A percentile compares a stretch with the other conserved stretches of the same genome.
These are phyloP conservation scores for Talaromyces thailandensis DNA, from an alignment of 495 filamentous ascomycete genomes.

Conservation along the genomic window DNA sequence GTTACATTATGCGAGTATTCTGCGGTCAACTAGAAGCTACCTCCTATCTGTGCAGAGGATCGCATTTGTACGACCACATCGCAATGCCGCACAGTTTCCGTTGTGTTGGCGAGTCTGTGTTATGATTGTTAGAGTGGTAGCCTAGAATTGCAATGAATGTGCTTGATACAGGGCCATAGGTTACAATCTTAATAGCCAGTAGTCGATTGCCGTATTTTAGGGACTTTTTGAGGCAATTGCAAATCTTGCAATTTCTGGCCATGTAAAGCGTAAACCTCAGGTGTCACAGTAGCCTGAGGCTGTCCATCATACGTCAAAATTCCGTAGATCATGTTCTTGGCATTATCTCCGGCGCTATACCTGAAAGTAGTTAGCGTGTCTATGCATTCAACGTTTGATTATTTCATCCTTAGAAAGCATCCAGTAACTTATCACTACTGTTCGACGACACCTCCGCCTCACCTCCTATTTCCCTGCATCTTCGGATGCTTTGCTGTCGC, in stretches of 20 bases:
- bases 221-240: neutral
- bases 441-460: neutral
- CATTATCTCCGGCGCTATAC: neutral
- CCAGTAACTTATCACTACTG: neutral
- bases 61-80: neutral
- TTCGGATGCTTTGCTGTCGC: neutral
- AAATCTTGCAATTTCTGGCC: neutral
- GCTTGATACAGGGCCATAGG: neutral
- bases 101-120: neutral
- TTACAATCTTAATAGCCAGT: neutral
- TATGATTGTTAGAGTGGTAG: neutral
- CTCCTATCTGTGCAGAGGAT: neutral
- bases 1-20: neutral
- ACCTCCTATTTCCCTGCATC: neutral
- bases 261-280: neutral
- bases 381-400: neutral
- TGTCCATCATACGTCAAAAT: neutral
- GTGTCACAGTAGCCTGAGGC: neutral
- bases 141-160: neutral
- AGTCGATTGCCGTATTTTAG: neutral
- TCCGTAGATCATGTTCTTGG: neutral
- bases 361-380: neutral
- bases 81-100: neutral
- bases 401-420: neutral
- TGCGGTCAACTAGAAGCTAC: neutral